These are phyloP conservation scores for Alternaria panax DNA, from an alignment of 2,329 filamentous ascomycete species.

Conservation along the genomic window DNA sequence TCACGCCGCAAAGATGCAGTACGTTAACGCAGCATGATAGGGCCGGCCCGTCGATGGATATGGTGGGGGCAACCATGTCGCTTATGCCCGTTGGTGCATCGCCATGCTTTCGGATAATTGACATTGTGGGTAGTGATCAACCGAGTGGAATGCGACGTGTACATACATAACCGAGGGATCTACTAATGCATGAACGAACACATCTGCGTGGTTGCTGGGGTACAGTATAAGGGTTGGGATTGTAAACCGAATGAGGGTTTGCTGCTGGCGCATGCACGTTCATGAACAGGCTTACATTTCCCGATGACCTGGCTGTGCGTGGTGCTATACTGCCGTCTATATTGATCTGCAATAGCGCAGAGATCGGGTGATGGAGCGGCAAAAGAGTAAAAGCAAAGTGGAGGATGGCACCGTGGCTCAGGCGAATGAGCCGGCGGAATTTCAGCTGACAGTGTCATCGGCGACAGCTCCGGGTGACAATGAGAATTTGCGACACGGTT, in stretches of 20 bases:
- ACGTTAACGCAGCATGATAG: background rate
- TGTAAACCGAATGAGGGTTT: background rate
- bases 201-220: background rate
- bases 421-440: background rate
- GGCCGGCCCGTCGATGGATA: constrained; percentile 7
- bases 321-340: background rate
- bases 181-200: background rate
- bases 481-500: background rate
- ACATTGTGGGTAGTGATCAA: background rate
- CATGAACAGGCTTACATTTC: background rate
- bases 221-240: background rate
- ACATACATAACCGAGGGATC: background rate
- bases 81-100: background rate
- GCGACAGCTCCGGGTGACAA: background rate
- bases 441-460: background rate
- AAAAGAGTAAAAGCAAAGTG: background rate
- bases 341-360: background rate
- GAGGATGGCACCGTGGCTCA: background rate
- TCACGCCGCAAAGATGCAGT: background rate
- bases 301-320: constrained; percentile 3
- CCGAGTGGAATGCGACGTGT: background rate
- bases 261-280: background rate
- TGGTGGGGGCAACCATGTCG: background rate
- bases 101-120: background rate
- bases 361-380: background rate